phyloP scores from a whole-genome alignment of 768 basidiomycete genomes.

The Lactarius vividus region DNA sequence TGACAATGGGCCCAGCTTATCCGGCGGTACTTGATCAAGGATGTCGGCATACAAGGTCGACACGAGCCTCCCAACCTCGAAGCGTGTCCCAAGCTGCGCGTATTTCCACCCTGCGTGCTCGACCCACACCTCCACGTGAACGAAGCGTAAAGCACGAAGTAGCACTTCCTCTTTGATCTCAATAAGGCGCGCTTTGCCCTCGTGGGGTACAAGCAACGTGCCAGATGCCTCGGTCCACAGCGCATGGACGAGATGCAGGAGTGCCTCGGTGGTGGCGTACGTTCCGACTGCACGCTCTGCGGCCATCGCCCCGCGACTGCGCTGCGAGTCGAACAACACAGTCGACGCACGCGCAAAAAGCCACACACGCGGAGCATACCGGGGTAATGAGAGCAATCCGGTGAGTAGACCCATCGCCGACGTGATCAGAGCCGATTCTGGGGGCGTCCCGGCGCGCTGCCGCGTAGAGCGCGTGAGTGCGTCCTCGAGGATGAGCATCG shows the following conservation, averaged over 20 bases:
- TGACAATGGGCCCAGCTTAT: conserved; percentile 57
- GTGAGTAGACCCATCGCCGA: conserved; percentile 81
- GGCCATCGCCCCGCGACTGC: conserved; percentile 61
- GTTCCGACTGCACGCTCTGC: conserved; percentile 67
- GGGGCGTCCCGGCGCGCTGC: conserved; percentile 36
- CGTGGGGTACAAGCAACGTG: conserved; percentile 46
- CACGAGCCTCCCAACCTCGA: conserved; percentile 73
- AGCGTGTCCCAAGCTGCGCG: conserved; percentile 72
- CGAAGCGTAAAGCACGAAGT: conserved; percentile 69
- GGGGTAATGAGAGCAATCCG: conserved; percentile 68
- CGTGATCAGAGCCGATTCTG: conserved; percentile 63
- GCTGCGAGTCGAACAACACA: conserved; percentile 70
- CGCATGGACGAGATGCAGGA: conserved; percentile 73
- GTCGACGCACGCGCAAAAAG: conserved; percentile 78
- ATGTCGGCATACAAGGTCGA: conserved; percentile 66
- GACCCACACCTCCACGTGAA: conserved; percentile 87
- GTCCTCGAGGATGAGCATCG: conserved; percentile 78
- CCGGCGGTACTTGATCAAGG: conserved; percentile 57
- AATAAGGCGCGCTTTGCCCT: conserved; percentile 57
- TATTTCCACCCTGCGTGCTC: conserved; percentile 88
- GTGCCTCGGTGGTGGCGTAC: conserved; percentile 79
- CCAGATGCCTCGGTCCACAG: conserved; percentile 71
- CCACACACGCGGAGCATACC: conserved; percentile 84
- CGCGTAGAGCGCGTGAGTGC: conserved; percentile 56
- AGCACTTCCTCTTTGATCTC: conserved; percentile 84